Conservation (phyloP, 140 eudicot species). For the Ambrosia hybrid region DNA sequence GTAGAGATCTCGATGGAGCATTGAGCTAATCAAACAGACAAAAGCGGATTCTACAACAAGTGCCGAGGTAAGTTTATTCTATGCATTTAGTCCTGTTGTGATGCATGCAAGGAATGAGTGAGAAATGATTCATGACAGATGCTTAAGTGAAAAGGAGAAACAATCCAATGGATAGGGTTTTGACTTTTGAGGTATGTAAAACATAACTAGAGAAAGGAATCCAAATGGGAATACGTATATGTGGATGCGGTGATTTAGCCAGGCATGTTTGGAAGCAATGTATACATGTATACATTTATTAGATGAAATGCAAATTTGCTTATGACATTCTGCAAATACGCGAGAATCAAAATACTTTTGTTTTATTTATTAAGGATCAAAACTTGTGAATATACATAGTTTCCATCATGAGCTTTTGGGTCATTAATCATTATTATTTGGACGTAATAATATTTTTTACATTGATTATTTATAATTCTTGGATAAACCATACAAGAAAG, state of each 20-base stretch:
- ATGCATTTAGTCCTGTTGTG: not conserved
- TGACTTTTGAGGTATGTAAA: not conserved
- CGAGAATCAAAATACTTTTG: not conserved
- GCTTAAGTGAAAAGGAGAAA: not conserved
- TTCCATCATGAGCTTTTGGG: not conserved
- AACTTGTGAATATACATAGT: not conserved
- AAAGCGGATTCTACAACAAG: not conserved
- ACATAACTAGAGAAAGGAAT: not conserved
- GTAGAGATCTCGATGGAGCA: not conserved
- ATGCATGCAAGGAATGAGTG: slow-evolving; percentile 2
- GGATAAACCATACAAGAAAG: not conserved
- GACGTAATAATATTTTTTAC: not conserved
- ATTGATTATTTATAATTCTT: too few relatives aligned
- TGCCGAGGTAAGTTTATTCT: not conserved
- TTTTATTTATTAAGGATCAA: not conserved
- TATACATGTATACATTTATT: not conserved
- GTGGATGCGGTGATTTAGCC: not conserved
- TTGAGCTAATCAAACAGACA: not conserved
- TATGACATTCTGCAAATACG: not conserved
- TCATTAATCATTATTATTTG: not conserved
- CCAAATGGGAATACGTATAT: not conserved
- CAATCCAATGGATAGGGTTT: not conserved
- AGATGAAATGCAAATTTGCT: not conserved
- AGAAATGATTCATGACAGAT: not conserved
- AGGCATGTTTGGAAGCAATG: not conserved